Evolutionary conservation across 148 eudicot species (phyloP), one percentile per base, ranked within the genome.

Genomic region (Amaranthus hypochondriacus): DNA sequence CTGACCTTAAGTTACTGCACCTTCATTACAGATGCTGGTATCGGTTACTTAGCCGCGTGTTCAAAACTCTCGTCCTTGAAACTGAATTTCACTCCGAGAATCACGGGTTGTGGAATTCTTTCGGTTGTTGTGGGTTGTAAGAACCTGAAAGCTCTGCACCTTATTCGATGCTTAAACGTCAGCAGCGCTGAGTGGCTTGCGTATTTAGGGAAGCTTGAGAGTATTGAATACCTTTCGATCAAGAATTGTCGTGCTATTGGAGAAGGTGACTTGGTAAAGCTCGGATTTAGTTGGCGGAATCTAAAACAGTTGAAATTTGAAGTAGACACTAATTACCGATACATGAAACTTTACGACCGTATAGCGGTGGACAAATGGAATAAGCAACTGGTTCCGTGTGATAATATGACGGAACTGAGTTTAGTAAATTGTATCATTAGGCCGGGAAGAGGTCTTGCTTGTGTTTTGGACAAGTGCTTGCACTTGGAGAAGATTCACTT

Each of bases 371-470:
- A 93, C 75, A 79, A 82, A 66, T 91, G 98, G 97, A 79, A 84
- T 73, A 84, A 81, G 75, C 96, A 89, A 77, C 73, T 50, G 61
- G 73, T 88, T 73, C 89, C 92, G 2, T 94, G 97, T 81, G 97
- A 89, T 53, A 91, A 74, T 70, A 84, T 93, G 91, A 54, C 76
- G 59, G 98, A 93, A 75, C 87, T 93, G 46, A 73, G 79, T 66
- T 80, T 93, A 73, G 89, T 83, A 51, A 89, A 93, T 57, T 90
- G 97, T 77, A 86, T 93, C 70, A 84, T 89, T 56, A 91, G 86
- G 79, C 93, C 97, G 0, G 97, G 92, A 12, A 86, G 90, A 77
- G 97, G 98, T 60, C 98, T 93, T 73, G 95, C 98, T 53, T 89
- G 93, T 86, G 80, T 93, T 28, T 68, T 93, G 74, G 87, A 81